Base-by-base conservation (phyloP, 495 filamentous ascomycete species). In the Aspergillus cavernicola region DNA sequence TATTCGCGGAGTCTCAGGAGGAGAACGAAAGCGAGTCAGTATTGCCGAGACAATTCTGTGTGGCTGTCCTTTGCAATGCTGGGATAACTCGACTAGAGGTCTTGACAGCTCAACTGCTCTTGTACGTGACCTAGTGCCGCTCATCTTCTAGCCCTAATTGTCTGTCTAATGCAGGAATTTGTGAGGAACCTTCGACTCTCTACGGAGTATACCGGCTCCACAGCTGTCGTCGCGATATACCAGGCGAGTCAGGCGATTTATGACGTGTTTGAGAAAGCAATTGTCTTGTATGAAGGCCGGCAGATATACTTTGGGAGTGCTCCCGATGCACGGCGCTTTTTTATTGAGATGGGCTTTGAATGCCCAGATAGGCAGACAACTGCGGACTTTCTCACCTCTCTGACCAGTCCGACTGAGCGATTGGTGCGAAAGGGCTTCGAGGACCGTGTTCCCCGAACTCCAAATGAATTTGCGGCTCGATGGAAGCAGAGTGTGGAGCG, bases 21-120 rank as follows among this genome's bases (percentile, higher is more conserved):
- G 90, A 52, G 90, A 95, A 66, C 67, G 89, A 9, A 92, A 92
- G 71, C 82, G 90, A 55, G 86, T 91, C 41, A 88, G 83, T 67
- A 92, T 93, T 58, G 84, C 87, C 3, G 89, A 93, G 58, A 74
- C 73, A 19, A 78, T 80, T 6, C 70, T 90, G 19, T 84, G 82
- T 37, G 77, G 78, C 7, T 80, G 80, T 19, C 83, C 86, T 0
- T 66, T 95, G 11, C 86, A 89, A 59, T 90, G 87, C 72, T 95
- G 89, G 89, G 89, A 93, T 60, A 74, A 73, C 49, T 87, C 82
- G 53, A 92, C 89, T 6, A 76, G 89, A 66, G 89, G 89, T 55
- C 66, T 95, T 20, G 89, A 95, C 62, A 86, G 82, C 51, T 84
- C 87, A 52, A 92, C 86, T 22, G 89, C 89, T 33, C 68, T 92